phyloP scores from a whole-genome alignment of 805 yeast genomes.

The Lachancea quebecensis region DNA sequence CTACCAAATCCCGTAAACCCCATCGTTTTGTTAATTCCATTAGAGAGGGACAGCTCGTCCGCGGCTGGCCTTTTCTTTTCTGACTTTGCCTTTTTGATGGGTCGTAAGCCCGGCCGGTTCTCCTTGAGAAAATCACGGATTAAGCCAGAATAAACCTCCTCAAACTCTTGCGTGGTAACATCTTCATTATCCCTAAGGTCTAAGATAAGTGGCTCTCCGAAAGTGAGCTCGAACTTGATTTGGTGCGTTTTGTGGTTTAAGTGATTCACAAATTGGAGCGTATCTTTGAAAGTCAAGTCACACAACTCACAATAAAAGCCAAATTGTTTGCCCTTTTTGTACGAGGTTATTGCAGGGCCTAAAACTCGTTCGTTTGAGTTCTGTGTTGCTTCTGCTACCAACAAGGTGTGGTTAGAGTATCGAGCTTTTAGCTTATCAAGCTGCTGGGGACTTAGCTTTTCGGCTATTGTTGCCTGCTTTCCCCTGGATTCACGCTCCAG shows the following conservation, averaged over 20 bases:
- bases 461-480: constrained; percentile 15
- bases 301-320: constrained; percentile 85
- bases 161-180: constrained; percentile 45
- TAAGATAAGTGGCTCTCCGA: constrained; percentile 26
- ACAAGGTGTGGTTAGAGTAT: constrained; percentile 21
- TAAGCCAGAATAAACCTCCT: constrained; percentile 32
- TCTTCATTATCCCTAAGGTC: constrained; percentile 33
- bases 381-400: constrained; percentile 22
- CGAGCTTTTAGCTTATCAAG: constrained; percentile 11
- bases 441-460: constrained; percentile 12
- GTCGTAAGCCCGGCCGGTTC: constrained; percentile 30
- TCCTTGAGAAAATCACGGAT: constrained; percentile 28
- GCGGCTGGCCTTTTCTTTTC: constrained; percentile 10
- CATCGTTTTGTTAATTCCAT: constrained; percentile 37
- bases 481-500: constrained; percentile 35
- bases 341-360: constrained; percentile 26
- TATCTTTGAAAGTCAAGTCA: constrained; percentile 74
- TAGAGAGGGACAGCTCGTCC: constrained; percentile 17
- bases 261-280: constrained; percentile 75
- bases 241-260: constrained; percentile 68
- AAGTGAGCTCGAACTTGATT: constrained; percentile 33
- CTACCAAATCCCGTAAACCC: constrained; percentile 54
- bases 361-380: constrained; percentile 33
- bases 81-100: constrained; percentile 19
- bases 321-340: constrained; percentile 50